These are phyloP conservation scores for Geranium brycei DNA, from an alignment of 345 rosid genomes.

Conservation along the genomic window DNA sequence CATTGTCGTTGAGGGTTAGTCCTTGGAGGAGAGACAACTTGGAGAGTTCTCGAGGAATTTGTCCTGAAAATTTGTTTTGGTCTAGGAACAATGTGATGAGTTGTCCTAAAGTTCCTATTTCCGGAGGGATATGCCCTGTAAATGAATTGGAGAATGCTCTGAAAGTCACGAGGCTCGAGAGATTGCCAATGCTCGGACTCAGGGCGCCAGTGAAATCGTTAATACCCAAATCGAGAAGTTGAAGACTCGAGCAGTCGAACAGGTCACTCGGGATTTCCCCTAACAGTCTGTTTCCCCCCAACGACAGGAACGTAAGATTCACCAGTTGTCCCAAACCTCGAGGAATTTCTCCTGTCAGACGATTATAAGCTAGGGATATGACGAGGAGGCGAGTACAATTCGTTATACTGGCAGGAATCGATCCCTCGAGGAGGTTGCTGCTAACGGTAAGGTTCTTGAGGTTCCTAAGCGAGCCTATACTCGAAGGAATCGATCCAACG, in stretches of 20 bases:
- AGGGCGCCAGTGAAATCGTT: slow-evolving; percentile 52
- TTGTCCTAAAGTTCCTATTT: slow-evolving; percentile 48
- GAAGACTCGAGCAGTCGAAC: slow-evolving; percentile 50
- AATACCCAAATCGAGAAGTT: slow-evolving; percentile 15
- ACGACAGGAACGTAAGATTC: slow-evolving; percentile 36
- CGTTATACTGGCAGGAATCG: slow-evolving; percentile 56
- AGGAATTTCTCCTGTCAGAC: slow-evolving; percentile 44
- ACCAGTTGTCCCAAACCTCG: slow-evolving; percentile 41
- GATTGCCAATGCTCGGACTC: slow-evolving; percentile 47
- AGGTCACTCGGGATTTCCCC: slow-evolving; percentile 75
- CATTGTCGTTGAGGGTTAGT: slow-evolving; percentile 32
- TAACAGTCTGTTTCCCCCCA: slow-evolving; percentile 33
- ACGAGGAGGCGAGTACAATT: slow-evolving; percentile 48
- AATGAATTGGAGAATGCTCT: slow-evolving; percentile 33
- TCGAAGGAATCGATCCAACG: slow-evolving; percentile 47
- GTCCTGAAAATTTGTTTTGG: slow-evolving; percentile 46
- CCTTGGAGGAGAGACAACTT: slow-evolving; percentile 60
- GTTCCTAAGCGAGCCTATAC: slow-evolving; percentile 53
- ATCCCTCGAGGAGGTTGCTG: slow-evolving; percentile 49
- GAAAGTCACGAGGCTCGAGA: slow-evolving; percentile 32
- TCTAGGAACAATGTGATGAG: slow-evolving; percentile 30
- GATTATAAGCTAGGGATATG: slow-evolving; percentile 29
- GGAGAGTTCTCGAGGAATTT: slow-evolving; percentile 47
- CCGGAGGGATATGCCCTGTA: slow-evolving; percentile 49
- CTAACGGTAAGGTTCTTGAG: slow-evolving; percentile 43